phyloP scores from a whole-genome alignment of 23 red algal species.

The Gracilaria caudata region DNA sequence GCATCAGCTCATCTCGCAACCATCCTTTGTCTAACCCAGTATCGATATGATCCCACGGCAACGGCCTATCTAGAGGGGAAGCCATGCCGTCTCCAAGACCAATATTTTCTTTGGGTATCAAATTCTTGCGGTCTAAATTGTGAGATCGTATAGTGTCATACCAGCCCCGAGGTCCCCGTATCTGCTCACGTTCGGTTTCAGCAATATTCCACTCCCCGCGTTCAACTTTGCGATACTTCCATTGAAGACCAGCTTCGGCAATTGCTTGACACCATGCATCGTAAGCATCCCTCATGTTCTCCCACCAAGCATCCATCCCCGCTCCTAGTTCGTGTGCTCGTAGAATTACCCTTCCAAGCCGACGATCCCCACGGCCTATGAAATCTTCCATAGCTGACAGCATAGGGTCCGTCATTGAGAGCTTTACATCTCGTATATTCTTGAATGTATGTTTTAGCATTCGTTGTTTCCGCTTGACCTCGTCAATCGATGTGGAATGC shows the following conservation, averaged over 20 bases:
- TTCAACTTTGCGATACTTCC: slow-evolving; percentile 66
- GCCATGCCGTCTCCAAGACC: background rate
- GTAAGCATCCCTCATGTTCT: slow-evolving; percentile 62
- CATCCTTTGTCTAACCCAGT: slow-evolving; percentile 78
- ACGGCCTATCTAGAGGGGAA: slow-evolving; percentile 63
- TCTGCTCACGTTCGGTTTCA: slow-evolving; percentile 50
- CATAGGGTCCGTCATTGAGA: slow-evolving; percentile 59
- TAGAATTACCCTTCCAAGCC: slow-evolving; percentile 54
- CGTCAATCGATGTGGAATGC: slow-evolving; percentile 67
- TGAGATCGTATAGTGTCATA: slow-evolving; percentile 34
- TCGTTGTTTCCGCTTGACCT: slow-evolving; percentile 69
- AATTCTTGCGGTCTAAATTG: slow-evolving; percentile 57
- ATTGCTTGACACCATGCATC: slow-evolving; percentile 76
- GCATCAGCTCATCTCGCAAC: slow-evolving; percentile 85
- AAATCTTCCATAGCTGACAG: slow-evolving; percentile 82
- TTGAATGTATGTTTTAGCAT: slow-evolving; percentile 66
- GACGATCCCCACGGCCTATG: slow-evolving; percentile 68
- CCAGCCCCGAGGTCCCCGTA: slow-evolving; percentile 76
- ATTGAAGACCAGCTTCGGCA: slow-evolving; percentile 54
- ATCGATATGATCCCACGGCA: slow-evolving; percentile 89
- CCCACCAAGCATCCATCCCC: slow-evolving; percentile 83
- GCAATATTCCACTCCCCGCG: slow-evolving; percentile 73
- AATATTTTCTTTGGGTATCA: slow-evolving; percentile 14
- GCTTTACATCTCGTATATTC: slow-evolving; percentile 42
- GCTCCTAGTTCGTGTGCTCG: slow-evolving; percentile 72